Conservation (phyloP, 2,329 filamentous ascomycete species). For the Hymenoscyphus repandus region DNA sequence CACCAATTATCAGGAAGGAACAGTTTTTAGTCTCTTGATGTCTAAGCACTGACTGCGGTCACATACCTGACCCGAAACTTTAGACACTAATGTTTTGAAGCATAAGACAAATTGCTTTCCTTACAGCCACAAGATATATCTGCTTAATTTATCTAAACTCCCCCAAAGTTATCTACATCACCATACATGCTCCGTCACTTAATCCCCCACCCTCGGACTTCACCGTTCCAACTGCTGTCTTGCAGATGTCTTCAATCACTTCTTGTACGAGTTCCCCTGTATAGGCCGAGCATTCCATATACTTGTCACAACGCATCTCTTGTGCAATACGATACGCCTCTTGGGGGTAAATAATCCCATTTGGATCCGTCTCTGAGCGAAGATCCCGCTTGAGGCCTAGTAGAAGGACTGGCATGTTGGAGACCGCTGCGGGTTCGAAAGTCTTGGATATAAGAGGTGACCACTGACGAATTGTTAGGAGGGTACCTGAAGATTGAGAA, state of each 20-base stretch:
- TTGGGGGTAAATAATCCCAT: conserved; percentile 56
- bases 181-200: conserved; percentile 48
- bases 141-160: not conserved
- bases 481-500: not conserved
- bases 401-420: conserved; percentile 44
- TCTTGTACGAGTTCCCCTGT: conserved; percentile 54
- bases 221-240: conserved; percentile 46
- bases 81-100: not conserved
- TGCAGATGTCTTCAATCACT: conserved; percentile 57
- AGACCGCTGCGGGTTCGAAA: conserved; percentile 39
- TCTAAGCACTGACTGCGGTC: too few relatives aligned
- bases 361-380: conserved; percentile 50
- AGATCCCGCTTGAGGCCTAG: conserved; percentile 58
- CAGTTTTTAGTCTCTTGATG: too few relatives aligned
- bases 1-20: too few relatives aligned
- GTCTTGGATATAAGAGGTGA: conserved; percentile 37
- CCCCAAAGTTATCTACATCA: conserved; percentile 39
- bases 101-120: not conserved
- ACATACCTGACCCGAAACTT: too few relatives aligned
- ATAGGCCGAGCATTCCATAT: conserved; percentile 58
- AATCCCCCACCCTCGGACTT: conserved; percentile 39
- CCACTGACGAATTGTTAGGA: conserved; percentile 3
- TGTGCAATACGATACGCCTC: conserved; percentile 54
- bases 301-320: conserved; percentile 55
- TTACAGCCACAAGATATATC: not conserved